phyloP scores from a whole-genome alignment of 2,329 filamentous ascomycete genomes.

The Magnaporthiopsis rhizophila region DNA sequence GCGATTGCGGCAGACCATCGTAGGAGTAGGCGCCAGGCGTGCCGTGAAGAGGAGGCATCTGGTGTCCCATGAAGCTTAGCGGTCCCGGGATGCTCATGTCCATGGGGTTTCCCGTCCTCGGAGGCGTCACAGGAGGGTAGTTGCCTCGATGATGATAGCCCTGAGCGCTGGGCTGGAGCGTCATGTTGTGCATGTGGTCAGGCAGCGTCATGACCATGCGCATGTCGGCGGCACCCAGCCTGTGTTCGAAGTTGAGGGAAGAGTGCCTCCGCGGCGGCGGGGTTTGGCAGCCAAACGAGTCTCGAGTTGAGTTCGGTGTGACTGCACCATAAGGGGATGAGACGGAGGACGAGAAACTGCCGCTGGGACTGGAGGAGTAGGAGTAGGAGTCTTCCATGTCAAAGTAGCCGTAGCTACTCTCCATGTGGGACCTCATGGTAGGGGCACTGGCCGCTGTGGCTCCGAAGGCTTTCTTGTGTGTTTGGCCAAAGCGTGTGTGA shows the following conservation, averaged over 20 bases:
- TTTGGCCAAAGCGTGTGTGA: neutral
- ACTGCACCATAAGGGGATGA: slow-evolving; percentile 23
- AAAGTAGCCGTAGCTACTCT: neutral
- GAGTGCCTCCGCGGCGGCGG: neutral
- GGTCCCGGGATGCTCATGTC: neutral
- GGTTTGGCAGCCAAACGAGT: neutral
- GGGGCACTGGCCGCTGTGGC: neutral
- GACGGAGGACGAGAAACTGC: slow-evolving; percentile 32
- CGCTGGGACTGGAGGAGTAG: slow-evolving; percentile 27
- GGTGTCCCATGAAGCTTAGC: neutral
- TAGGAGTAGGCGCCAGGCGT: neutral
- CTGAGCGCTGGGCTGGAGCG: slow-evolving; percentile 14
- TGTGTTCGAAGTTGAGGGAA: neutral
- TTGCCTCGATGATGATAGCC: neutral
- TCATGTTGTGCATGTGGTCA: neutral
- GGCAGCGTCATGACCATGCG: neutral
- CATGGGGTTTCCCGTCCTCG: neutral
- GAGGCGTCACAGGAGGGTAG: neutral
- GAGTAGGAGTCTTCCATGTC: slow-evolving; percentile 15
- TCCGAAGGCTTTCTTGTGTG: neutral
- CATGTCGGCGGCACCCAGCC: neutral
- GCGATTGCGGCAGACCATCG: neutral
- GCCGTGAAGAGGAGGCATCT: neutral
- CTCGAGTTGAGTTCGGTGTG: neutral
- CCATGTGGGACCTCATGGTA: neutral